These are phyloP conservation scores for Zalerion maritima DNA, from an alignment of 495 filamentous ascomycete species.

Conservation along the genomic window DNA sequence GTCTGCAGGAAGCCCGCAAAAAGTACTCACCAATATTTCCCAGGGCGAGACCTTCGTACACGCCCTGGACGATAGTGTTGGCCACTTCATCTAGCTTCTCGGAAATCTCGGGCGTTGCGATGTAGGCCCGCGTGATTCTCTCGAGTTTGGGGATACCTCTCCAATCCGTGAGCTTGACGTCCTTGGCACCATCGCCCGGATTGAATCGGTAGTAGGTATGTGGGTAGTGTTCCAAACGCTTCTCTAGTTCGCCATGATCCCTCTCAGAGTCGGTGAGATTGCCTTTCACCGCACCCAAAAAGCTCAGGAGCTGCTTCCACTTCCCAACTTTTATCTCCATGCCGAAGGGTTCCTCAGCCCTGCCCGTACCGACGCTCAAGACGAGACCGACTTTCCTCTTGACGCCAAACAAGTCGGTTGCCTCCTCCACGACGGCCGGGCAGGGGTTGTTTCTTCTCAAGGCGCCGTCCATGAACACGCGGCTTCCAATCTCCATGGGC, in stretches of 20 bases:
- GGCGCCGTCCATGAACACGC: slow-evolving; percentile 15
- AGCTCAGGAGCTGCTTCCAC: too few relatives aligned
- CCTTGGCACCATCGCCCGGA: slow-evolving; percentile 54
- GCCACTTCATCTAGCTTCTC: slow-evolving; percentile 2
- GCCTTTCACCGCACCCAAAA: slow-evolving; percentile 8
- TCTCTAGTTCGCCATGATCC: background rate
- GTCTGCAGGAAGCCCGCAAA: background rate
- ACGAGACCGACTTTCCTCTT: too few relatives aligned
- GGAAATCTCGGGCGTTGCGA: background rate
- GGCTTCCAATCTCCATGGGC: slow-evolving; percentile 5
- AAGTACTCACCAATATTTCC: slow-evolving; percentile 5
- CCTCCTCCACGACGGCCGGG: too few relatives aligned
- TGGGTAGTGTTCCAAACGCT: background rate
- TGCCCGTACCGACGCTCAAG: slow-evolving; percentile 12
- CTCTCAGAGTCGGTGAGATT: slow-evolving; percentile 6
- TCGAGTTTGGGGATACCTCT: slow-evolving; percentile 8
- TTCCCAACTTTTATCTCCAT: too few relatives aligned
- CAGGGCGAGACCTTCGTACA: slow-evolving; percentile 2
- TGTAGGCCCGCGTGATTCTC: slow-evolving; percentile 5
- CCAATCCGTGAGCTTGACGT: slow-evolving; percentile 30
- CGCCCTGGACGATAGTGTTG: slow-evolving; percentile 1
- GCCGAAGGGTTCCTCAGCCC: too few relatives aligned
- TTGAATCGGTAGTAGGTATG: slow-evolving; percentile 12
- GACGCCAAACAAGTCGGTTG: too few relatives aligned
- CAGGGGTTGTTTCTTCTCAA: slow-evolving; percentile 18